A percentile compares a stretch with the other conserved stretches of the same genome.
These are phyloP conservation scores for Xerocomellus dryophilus DNA, from an alignment of 768 basidiomycete genomes.

Conservation along the genomic window DNA sequence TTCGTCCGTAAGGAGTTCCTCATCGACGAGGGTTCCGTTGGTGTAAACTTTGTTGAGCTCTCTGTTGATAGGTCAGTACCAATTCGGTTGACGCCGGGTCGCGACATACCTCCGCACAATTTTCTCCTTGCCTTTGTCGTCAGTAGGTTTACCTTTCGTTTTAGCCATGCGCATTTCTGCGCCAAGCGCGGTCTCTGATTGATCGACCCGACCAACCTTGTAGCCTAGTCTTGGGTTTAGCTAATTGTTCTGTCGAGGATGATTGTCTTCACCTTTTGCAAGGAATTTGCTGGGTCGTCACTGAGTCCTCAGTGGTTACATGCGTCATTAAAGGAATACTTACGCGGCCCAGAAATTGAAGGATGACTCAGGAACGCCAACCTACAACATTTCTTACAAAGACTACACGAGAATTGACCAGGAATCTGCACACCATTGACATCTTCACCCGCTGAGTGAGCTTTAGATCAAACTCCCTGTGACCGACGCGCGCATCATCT, in stretches of 20 bases:
- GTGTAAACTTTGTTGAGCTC: conserved; percentile 96
- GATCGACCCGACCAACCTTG: conserved; percentile 96
- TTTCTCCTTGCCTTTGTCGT: conserved; percentile 68
- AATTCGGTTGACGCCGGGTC: neutral
- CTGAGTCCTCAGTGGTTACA: conserved; percentile 3
- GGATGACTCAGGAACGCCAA: conserved; percentile 91
- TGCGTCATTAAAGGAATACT: conserved; percentile 29
- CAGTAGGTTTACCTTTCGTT: conserved; percentile 40
- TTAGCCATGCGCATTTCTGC: conserved; percentile 93
- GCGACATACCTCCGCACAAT: conserved; percentile 73
- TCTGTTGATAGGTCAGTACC: conserved; percentile 34
- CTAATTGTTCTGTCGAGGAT: neutral
- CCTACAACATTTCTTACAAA: conserved; percentile 42
- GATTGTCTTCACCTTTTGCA: conserved; percentile 44
- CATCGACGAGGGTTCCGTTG: conserved; percentile 92
- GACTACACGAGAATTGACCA: neutral
- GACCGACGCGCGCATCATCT: conserved; percentile 90
- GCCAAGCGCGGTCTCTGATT: conserved; percentile 94
- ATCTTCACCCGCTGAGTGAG: conserved; percentile 92
- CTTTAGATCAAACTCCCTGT: conserved; percentile 94
- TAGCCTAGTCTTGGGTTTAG: conserved; percentile 49
- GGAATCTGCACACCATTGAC: conserved; percentile 76
- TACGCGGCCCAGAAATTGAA: conserved; percentile 94
- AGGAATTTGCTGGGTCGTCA: conserved; percentile 63
- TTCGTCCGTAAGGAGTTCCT: conserved; percentile 83